Evolutionary conservation across 1,284 basidiomycete species (phyloP), one percentile per base, ranked within the genome.

Genomic region (Omphalotus olearius): DNA sequence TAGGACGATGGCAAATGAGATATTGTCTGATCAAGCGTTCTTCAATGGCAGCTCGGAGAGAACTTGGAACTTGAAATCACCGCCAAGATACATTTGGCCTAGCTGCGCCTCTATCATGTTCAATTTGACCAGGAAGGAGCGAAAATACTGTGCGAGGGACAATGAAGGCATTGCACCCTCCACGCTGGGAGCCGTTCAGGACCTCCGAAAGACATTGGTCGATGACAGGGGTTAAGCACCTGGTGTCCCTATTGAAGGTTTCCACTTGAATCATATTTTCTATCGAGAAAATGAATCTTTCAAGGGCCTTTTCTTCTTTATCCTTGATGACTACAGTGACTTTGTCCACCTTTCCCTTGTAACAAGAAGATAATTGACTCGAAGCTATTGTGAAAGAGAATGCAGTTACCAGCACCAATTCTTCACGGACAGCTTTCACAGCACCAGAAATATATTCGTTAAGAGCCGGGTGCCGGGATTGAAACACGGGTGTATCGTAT

Each of bases 401-500:
- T 9, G 30, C 16, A 62, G 78, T 49, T 59, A 89, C 90, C 57
- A 76, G 71, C 16, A 76, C 64, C 7, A 98, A 72, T 64, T 97
- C 93, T 52, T 88, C 84, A 5, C 76, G 72, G 6, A 94, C 66
- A 13, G 89, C 85, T 55, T 83, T 83, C 47, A 93, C 75, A 0
- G 91, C 86, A 10, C 86, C 85, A 7, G 88, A 82, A 46, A 98
- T 87, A 66, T 98, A 98, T 41, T 89, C 83, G 60, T 91, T 89
- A 45, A 98, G 73, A 25, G 80, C 81, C 0, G 93, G 93, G 63
- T 95, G 91, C 4, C 93, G 86, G 3, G 91, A 93, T 68, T 97
- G 92, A 64, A 87, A 97, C 17, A 96, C 91, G 0, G 92, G 86
- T 0, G 88, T 88, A 50, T 91, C 84, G 68, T 94, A 96, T 64